These are phyloP conservation scores for Leccinum rimulosum DNA, from an alignment of 768 basidiomycete species.

Conservation along the genomic window DNA sequence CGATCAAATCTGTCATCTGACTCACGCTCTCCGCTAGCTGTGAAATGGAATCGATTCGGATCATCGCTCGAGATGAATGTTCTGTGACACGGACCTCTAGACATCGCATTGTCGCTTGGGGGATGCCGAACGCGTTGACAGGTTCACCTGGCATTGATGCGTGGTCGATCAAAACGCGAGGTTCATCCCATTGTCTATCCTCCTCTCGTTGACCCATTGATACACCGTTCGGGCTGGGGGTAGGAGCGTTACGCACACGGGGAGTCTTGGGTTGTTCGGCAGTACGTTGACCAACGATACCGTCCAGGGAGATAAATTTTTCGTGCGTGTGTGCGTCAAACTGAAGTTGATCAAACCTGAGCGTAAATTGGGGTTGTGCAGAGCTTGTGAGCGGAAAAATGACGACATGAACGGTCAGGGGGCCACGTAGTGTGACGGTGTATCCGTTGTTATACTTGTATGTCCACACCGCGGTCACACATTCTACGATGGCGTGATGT, in stretches of 20 bases:
- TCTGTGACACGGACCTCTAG: constrained; percentile 54
- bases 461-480: constrained; percentile 74
- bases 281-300: constrained; percentile 50
- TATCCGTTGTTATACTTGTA: constrained; percentile 80
- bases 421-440: constrained; percentile 71
- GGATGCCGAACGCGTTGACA: constrained; percentile 85
- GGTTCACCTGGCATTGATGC: constrained; percentile 78
- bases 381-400: constrained; percentile 28
- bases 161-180: constrained; percentile 53
- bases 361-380: constrained; percentile 29
- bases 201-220: constrained; percentile 40
- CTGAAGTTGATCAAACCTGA: constrained; percentile 71
- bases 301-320: constrained; percentile 68
- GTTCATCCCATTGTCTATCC: constrained; percentile 66
- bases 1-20: constrained; percentile 76
- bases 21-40: constrained; percentile 80
- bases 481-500: constrained; percentile 57
- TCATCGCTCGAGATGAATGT: not conserved
- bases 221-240: constrained; percentile 34
- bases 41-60: constrained; percentile 8
- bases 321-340: constrained; percentile 75
- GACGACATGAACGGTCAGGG: constrained; percentile 63
- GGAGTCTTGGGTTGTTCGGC: constrained; percentile 42
- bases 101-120: constrained; percentile 87
- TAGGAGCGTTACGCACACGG: constrained; percentile 31